Base-by-base conservation (phyloP, 805 yeast genomes). In the Hanseniaspora clermontiae region DNA sequence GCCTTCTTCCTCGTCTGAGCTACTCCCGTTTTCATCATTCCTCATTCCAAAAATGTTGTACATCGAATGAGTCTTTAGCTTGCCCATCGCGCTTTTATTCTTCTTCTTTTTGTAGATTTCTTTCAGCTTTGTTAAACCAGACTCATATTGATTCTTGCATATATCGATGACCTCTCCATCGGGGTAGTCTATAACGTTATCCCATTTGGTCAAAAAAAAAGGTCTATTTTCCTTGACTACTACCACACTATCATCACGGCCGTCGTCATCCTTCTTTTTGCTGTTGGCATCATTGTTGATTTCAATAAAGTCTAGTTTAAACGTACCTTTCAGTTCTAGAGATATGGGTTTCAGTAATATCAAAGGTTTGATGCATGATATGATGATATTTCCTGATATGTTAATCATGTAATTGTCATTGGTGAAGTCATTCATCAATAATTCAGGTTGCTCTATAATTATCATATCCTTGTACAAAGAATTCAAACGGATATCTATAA, bases 191-290 rank as follows among this genome's bases (percentile, higher is more conserved):
- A 74, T 60, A 6, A 79, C 67, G 59, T 81, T 78, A 59, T 82
- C 85, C 96, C 95, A 88, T 29, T 70, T 72, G 59, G 81, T 80
- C 60, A 88, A 93, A 62, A 80, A 87, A 3, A 90, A 66, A 9
- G 74, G 74, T 57, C 78, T 76, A 47, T 80, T 82, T 63, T 82
- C 75, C 55, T 71, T 73, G 2, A 74, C 74, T 15, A 46, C 49
- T 2, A 74, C 68, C 42, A 70, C 68, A 2, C 74, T 68, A 14
- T 71, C 64, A 3, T 62, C 63, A 42, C 65, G 72, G 47, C 19
- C 77, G 71, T 57, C 67, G 17, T 77, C 65, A 14, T 45, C 38
- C 5, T 51, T 45, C 10, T 17, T 17, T 12, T 45, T 32, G 20
- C 34, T 43, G n/a, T 31, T 20, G 20, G 4, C 9, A 40, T 50